Percentiles rank a stretch among this genome's conserved stretches.
phyloP scores from a whole-genome alignment of 2,329 filamentous ascomycete species.

The Penicillium janthinellum region DNA sequence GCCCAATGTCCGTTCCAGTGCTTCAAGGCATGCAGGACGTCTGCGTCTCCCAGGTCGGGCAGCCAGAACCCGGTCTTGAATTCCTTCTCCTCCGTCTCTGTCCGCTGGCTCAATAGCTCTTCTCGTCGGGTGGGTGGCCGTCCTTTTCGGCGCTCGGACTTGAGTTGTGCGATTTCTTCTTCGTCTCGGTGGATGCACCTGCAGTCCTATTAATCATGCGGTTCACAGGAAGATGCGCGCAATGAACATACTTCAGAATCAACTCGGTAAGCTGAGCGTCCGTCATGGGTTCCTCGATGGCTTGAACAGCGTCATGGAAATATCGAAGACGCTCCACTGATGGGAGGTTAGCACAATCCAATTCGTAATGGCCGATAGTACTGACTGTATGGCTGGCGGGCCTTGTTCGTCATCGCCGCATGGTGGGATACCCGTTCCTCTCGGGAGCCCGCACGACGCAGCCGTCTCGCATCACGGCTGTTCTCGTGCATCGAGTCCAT shows the following conservation, averaged over 20 bases:
- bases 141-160: slow-evolving; percentile 73
- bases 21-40: slow-evolving; percentile 66
- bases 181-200: slow-evolving; percentile 43
- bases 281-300: slow-evolving; percentile 35
- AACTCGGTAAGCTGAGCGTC: slow-evolving; percentile 49
- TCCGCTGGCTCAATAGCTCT: slow-evolving; percentile 72
- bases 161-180: slow-evolving; percentile 41
- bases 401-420: slow-evolving; percentile 68
- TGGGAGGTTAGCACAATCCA: neutral
- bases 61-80: slow-evolving; percentile 78
- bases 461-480: slow-evolving; percentile 79
- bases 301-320: slow-evolving; percentile 66
- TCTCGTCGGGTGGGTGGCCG: slow-evolving; percentile 77
- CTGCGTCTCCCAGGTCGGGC: slow-evolving; percentile 71
- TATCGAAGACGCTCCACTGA: slow-evolving; percentile 68
- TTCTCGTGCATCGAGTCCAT: slow-evolving; percentile 80
- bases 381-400: slow-evolving; percentile 73
- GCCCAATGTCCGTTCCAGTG: slow-evolving; percentile 85
- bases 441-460: slow-evolving; percentile 76
- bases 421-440: slow-evolving; percentile 81
- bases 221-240: neutral
- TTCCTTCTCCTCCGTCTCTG: slow-evolving; percentile 73
- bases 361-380: slow-evolving; percentile 8
- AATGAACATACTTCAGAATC: slow-evolving; percentile 58
- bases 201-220: neutral